Evolutionary conservation across 192 early-diverging fungal species (phyloP).

Genomic region (Backusella parvicylindrica): DNA sequence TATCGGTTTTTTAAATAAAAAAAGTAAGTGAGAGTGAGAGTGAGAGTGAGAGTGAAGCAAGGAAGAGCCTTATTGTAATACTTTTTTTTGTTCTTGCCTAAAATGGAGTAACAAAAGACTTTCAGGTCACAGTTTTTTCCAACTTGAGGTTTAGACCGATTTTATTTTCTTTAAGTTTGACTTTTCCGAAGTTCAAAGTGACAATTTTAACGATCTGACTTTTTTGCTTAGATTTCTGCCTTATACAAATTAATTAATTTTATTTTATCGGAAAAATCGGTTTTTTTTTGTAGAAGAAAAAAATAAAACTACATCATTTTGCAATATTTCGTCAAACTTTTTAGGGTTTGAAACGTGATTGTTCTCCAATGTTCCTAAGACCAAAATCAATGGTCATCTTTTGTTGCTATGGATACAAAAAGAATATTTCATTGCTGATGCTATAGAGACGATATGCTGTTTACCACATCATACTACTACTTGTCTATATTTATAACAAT

Average conservation of each 20-base stretch:
- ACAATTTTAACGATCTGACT: background rate
- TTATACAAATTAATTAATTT: background rate
- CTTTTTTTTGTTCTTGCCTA: background rate
- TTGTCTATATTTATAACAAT: background rate
- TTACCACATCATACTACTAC: background rate
- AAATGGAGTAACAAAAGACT: background rate
- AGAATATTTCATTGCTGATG: background rate
- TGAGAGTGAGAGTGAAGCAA: background rate
- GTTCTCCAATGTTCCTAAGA: background rate
- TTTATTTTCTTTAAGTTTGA: background rate
- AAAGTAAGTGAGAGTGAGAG: background rate
- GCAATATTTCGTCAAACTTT: background rate
- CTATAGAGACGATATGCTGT: background rate
- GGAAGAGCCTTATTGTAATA: background rate
- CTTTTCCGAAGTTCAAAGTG: background rate
- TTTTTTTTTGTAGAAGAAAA: background rate
- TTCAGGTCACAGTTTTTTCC: background rate
- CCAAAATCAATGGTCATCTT: background rate
- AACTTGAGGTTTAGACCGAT: background rate
- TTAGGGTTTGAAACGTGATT: background rate
- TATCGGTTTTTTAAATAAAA: background rate
- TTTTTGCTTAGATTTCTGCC: background rate
- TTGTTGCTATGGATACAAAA: background rate
- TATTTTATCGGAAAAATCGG: background rate
- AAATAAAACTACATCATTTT: background rate